Base-by-base conservation (phyloP, 768 basidiomycete species). In the Phylloporus rhodoxanthus region DNA sequence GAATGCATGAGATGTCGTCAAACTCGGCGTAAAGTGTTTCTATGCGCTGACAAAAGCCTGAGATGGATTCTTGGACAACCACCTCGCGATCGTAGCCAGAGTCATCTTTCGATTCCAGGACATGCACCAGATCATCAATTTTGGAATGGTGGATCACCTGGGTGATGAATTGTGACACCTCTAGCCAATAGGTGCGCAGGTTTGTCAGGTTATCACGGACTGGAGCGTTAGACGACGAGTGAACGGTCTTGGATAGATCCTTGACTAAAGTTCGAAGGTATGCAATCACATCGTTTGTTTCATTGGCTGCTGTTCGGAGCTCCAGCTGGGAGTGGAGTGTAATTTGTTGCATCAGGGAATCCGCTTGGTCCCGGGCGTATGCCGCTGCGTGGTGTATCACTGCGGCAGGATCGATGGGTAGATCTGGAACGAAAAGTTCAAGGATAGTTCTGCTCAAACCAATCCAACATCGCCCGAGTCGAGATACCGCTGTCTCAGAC, bases 391-490 rank as follows among this genome's bases (percentile, higher is more conserved):
- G 77, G 44, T 71, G 74, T 47, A 81, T 74, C 29, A 84, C 76
- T 20, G 81, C 82, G 7, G 84, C 82, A 23, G 96, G 96, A 64
- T 99, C 96, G 43, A 97, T 69, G 2, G 94, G 91, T 2, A 80
- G 70, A 63, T 91, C 78, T 0, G 96, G 92, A 33, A 98, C 74
- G 60, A 85, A 85, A 17, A 94, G 75, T 4, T 84, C 73, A 20
- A 91, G 63, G 21, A 93, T 66, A 47, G 83, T 56, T 15, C 73
- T 74, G 39, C 79, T 75, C 43, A 88, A 61, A 1, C 75, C 76
- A 28, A 90, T 70, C 82, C 85, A 94, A 38, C 71, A 65, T 17
- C 62, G 62, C 10, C 77, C 80, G 8, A 78, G 45, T 48, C 62
- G 70, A 21, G 62, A 56, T 8, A 72, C 69, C 51, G 67, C 33